Evolutionary conservation across 345 rosid genomes (phyloP).

Genomic region (Acer yangbiense): DNA sequence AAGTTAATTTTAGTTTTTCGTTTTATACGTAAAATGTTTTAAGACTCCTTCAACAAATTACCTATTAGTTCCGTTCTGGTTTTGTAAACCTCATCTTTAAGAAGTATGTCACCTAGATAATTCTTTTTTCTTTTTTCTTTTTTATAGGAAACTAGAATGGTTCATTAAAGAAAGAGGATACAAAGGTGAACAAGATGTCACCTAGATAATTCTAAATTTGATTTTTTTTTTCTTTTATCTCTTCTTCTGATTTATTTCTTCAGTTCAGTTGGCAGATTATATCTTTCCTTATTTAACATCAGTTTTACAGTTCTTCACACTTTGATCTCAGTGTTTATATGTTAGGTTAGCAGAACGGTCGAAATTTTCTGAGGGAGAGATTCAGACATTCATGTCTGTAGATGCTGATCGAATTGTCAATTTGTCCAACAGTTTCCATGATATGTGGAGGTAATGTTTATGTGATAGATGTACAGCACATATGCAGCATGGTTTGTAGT

Average conservation of each 20-base stretch:
- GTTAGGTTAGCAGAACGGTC: slow-evolving; percentile 72
- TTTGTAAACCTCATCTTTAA: not conserved
- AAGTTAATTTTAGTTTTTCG: not conserved
- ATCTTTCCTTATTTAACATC: slow-evolving; percentile 4
- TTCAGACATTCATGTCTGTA: slow-evolving; percentile 96
- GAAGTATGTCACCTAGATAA: slow-evolving; percentile 4
- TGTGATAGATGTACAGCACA: not conserved
- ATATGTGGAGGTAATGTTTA: slow-evolving; percentile 87
- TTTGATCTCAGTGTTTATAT: slow-evolving; percentile 60
- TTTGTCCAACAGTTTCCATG: slow-evolving; percentile 90
- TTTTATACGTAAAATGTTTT: not conserved
- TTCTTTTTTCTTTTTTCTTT: not conserved
- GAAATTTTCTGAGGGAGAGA: slow-evolving; percentile 86
- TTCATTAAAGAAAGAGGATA: too few species aligned
- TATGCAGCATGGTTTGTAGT: not conserved
- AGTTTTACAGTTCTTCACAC: slow-evolving; percentile 22
- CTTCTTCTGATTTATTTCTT: not conserved
- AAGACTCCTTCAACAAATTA: not conserved
- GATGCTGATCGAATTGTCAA: slow-evolving; percentile 93
- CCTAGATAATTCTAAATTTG: slow-evolving; percentile 7
- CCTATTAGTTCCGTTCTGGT: not conserved
- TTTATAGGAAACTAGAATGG: too few species aligned
- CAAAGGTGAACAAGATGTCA: not conserved
- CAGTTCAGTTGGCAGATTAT: not conserved
- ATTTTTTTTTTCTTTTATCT: not conserved